phyloP scores from a whole-genome alignment of 2,329 filamentous ascomycete species.

The Apiospora koreana region DNA sequence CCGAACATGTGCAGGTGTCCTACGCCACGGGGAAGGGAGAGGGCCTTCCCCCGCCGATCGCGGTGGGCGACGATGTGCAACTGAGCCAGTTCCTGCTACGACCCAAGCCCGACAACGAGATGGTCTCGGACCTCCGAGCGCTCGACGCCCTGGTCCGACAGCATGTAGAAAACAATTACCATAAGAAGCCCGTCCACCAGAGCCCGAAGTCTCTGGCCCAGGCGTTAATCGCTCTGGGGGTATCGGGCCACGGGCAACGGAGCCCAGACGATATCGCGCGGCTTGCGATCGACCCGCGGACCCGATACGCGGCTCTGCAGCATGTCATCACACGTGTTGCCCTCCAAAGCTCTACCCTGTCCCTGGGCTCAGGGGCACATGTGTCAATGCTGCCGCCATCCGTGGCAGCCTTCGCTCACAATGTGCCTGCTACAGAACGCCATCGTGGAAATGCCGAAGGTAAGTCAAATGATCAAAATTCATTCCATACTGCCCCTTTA shows the following conservation, averaged over 20 bases:
- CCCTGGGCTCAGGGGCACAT: neutral
- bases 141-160: conserved; percentile 38
- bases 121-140: conserved; percentile 33
- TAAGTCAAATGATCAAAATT: too few species aligned
- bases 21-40: conserved; percentile 20
- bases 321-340: neutral
- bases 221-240: conserved; percentile 25
- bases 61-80: conserved; percentile 17
- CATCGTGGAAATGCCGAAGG: conserved; percentile 6
- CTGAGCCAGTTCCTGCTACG: conserved; percentile 39
- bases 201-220: conserved; percentile 23
- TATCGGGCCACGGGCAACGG: conserved; percentile 5
- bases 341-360: neutral
- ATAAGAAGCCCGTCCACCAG: conserved; percentile 25
- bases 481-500: too few species aligned
- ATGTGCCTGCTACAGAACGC: neutral
- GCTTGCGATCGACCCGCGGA: neutral
- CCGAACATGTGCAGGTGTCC: conserved; percentile 16
- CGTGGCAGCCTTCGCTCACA: neutral
- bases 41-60: conserved; percentile 13
- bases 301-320: neutral
- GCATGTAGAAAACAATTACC: conserved; percentile 43
- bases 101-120: conserved; percentile 36
- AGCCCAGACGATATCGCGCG: neutral
- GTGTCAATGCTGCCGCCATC: neutral